Percentiles rank a stretch among this genome's conserved stretches.
These are phyloP conservation scores for Stephanodiscus minutulus DNA, from an alignment of 108 stramenopile genomes.

Conservation along the genomic window DNA sequence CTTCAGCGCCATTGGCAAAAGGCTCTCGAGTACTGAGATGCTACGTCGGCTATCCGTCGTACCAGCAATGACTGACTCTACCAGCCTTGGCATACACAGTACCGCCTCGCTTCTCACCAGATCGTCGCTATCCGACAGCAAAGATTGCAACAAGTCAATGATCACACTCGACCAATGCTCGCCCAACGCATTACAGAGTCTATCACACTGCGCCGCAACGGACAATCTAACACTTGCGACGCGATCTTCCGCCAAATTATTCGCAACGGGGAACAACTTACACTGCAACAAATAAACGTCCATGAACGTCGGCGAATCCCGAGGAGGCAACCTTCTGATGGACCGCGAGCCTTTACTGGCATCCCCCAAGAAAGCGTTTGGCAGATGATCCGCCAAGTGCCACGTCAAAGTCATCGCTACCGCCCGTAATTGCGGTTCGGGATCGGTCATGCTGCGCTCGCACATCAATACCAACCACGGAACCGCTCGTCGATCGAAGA, in stretches of 20 bases:
- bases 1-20: conserved; percentile 78
- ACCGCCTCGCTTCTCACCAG: conserved; percentile 85
- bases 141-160: conserved; percentile 83
- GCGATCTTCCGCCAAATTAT: conserved; percentile 84
- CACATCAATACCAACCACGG: conserved; percentile 93
- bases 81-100: conserved; percentile 83
- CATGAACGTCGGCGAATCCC: conserved; percentile 83
- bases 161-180: conserved; percentile 91
- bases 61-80: conserved; percentile 56
- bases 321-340: conserved; percentile 76
- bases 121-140: conserved; percentile 82
- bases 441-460: conserved; percentile 92
- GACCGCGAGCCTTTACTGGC: conserved; percentile 85
- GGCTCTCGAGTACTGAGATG: conserved; percentile 72
- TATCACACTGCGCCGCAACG: conserved; percentile 89
- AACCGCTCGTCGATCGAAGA: conserved; percentile 78
- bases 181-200: conserved; percentile 81
- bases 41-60: conserved; percentile 40
- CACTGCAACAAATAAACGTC: conserved; percentile 90
- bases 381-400: conserved; percentile 90
- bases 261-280: conserved; percentile 88
- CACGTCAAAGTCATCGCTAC: conserved; percentile 91
- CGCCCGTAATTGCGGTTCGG: conserved; percentile 83
- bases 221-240: conserved; percentile 79
- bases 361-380: conserved; percentile 88